Evolutionary conservation across 331 rosid genomes (phyloP), one percentile per base, ranked within the genome.

Genomic region (Cydonia oblonga): DNA sequence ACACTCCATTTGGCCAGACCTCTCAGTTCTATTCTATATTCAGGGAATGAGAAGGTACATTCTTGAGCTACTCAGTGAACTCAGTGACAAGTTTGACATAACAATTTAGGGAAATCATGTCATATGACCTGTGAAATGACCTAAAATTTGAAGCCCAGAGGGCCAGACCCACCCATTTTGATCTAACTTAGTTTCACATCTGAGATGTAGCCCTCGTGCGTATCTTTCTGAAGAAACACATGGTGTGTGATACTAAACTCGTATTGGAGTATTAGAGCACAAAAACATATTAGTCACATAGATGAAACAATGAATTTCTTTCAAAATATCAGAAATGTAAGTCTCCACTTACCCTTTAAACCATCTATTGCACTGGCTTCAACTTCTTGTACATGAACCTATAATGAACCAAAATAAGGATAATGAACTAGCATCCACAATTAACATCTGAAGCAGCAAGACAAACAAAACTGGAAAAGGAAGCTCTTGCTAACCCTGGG

Each of bases 381-480:
- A 69, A 80, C 85, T 84, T 90, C 98, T 68, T 77, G 89, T 83
- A 93, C 87, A 18, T 93, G 97, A 85, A 90, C 95, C 98, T 93
- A 75, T 70, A 52, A 78, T 46, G 76, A 66, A 81, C 64, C 54
- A 25, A 14, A 59, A 59, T 14, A 29, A 30, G 15, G 13, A 16
- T 16, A 62, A 28, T 28, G 33, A 30, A 57, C 62, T 57, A 57
- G 29, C 62, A 20, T 18, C 22, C n/a, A 69, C 52, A 30, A 28
- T 7, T 22, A 69, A 7, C 12, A 29, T 46, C 51, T 51, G 32
- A 65, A 79, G 70, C 15, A 66, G 69, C 26, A 59, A 63, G 69
- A 20, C 29, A 66, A 70, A 73, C 66, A 66, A 54, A 75, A 54
- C 52, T 46, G 70, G 77, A 67, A 61, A 76, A 53, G 59, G 58